Conservation (phyloP, 805 yeast genomes). For the Candida easanensis region DNA sequence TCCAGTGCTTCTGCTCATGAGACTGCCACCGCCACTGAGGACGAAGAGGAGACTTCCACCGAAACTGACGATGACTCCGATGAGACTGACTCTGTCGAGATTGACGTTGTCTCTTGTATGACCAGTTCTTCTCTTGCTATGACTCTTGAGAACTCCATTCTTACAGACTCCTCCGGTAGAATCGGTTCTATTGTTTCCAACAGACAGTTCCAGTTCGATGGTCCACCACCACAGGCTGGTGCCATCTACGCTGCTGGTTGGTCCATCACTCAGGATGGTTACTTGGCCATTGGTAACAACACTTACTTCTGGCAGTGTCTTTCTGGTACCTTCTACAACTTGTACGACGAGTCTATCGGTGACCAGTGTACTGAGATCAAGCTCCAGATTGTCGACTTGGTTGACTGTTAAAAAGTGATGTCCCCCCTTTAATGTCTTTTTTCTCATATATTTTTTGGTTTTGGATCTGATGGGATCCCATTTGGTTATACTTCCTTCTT, state of each 20-base stretch:
- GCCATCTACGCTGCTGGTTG: conserved; percentile 70
- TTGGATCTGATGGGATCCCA: too few relatives aligned
- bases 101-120: conserved; percentile 40
- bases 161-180: conserved; percentile 62
- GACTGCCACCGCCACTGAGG: conserved; percentile 33
- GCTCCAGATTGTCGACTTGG: conserved; percentile 54
- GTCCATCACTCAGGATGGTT: conserved; percentile 51
- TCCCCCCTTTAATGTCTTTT: neutral
- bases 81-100: conserved; percentile 20
- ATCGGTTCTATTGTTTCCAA: conserved; percentile 78
- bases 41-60: conserved; percentile 27
- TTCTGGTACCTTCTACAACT: conserved; percentile 76
- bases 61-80: conserved; percentile 18
- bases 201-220: conserved; percentile 85
- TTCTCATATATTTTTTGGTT: neutral
- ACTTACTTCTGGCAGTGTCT: conserved; percentile 70
- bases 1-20: conserved; percentile 58
- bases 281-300: conserved; percentile 60
- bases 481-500: too few relatives aligned
- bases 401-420: conserved; percentile 39
- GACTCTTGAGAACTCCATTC: conserved; percentile 46
- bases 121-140: conserved; percentile 50
- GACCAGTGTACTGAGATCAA: conserved; percentile 61
- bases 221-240: conserved; percentile 84
- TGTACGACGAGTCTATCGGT: conserved; percentile 64